Base-by-base conservation (phyloP, 805 yeast species). In the Barnettozyma californica region DNA sequence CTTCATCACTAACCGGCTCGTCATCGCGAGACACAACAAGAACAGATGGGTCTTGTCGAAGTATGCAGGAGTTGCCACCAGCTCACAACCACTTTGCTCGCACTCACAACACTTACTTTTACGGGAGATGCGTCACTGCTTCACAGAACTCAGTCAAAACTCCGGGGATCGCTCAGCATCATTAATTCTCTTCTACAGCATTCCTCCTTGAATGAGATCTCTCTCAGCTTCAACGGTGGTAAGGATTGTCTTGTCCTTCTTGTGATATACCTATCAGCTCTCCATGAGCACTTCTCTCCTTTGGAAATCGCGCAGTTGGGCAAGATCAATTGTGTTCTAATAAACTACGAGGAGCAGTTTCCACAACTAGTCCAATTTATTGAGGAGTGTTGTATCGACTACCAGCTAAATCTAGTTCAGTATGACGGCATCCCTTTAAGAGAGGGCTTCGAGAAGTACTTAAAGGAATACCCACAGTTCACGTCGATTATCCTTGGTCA, bases 181-280 rank as follows among this genome's bases (percentile, higher is more conserved):
- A 20, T 50, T 8, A 38, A 34, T 7, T 16, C 41, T 9, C 29
- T 51, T 6, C 10, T 46, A 5, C 23, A 29, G 9, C 8, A 13
- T 18, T 36, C 39, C 4, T 21, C 69, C 13, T 18, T 23, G 2
- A 69, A 73, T 11, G 82, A 84, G 49, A 67, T 87, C 4, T 84
- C 97, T 0, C 73, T 94, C 13, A 86, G 96, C 2, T 94, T 85
- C 65, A 94, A 94, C 63, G 99, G 99, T 10, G 99, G 99, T 1
- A 94, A 94, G 62, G 99, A 94, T 68, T 94, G 98, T 59, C 77
- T 91, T 42, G 97, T 91, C 29, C 81, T 92, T 84, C 74, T 94
- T 47, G 70, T 89, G 14, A 61, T 94, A 5, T 80, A 87, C 46
- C 67, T 91, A 45, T 83, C 94, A 1, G 79, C 78, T 20, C 69